Percentiles rank a stretch among this genome's conserved stretches.
phyloP scores from a whole-genome alignment of 1,284 basidiomycete species.

The Veloboletus limbatus region DNA sequence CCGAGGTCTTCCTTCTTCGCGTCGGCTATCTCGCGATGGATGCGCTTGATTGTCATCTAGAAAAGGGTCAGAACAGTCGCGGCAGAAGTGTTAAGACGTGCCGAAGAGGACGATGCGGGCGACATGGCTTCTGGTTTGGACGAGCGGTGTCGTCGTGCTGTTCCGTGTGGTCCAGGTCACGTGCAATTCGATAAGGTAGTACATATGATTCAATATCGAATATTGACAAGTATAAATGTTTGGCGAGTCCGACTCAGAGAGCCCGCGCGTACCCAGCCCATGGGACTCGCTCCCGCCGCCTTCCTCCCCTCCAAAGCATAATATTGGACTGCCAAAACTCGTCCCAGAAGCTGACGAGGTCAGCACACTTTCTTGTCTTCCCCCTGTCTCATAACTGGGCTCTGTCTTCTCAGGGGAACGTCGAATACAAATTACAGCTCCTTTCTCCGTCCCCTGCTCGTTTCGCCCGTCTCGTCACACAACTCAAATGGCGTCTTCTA shows the following conservation, averaged over 20 bases:
- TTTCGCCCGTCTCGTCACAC: slow-evolving; percentile 81
- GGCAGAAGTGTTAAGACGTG: slow-evolving; percentile 2
- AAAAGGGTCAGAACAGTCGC: slow-evolving; percentile 11
- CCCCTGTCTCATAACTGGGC: background rate
- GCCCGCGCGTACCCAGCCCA: slow-evolving; percentile 71
- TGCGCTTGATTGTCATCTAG: slow-evolving; percentile 83
- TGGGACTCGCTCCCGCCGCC: slow-evolving; percentile 70
- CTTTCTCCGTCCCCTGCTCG: slow-evolving; percentile 67
- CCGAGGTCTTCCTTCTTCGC: slow-evolving; percentile 83
- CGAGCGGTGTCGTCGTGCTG: background rate
- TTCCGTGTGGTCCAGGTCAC: slow-evolving; percentile 23
- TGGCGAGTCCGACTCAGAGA: slow-evolving; percentile 75
- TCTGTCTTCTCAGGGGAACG: slow-evolving; percentile 60
- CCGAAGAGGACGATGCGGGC: slow-evolving; percentile 23
- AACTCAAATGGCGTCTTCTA: slow-evolving; percentile 91
- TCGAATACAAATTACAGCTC: slow-evolving; percentile 86
- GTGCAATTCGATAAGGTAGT: too few species aligned
- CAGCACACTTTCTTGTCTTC: slow-evolving; percentile 4
- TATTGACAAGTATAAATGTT: too few species aligned
- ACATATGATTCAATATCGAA: too few species aligned
- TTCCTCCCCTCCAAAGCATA: slow-evolving; percentile 31
- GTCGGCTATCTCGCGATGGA: slow-evolving; percentile 84
- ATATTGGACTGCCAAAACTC: slow-evolving; percentile 50
- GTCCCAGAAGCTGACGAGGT: slow-evolving; percentile 72
- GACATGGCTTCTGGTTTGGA: slow-evolving; percentile 21